Conservation (phyloP, 768 basidiomycete species). For the Exidia glandulosa region DNA sequence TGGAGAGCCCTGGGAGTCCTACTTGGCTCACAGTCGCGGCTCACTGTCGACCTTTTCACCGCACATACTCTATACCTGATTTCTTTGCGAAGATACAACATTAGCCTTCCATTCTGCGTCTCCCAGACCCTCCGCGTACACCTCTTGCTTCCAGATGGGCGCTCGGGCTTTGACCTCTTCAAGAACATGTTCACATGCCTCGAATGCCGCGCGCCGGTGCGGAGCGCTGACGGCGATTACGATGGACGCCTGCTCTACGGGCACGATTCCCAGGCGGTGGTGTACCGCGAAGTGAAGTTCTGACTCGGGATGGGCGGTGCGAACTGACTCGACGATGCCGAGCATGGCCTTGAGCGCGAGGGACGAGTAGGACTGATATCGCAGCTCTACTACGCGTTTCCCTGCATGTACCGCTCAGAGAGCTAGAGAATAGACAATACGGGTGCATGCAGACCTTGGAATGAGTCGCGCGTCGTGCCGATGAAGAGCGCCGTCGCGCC, state of each 20-base stretch:
- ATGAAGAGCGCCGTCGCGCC: slow-evolving; percentile 72
- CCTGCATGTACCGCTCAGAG: slow-evolving; percentile 28
- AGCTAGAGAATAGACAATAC: background rate
- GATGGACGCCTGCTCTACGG: slow-evolving; percentile 71
- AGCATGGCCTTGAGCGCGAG: slow-evolving; percentile 70
- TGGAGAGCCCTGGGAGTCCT: too few relatives aligned
- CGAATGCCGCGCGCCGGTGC: slow-evolving; percentile 73
- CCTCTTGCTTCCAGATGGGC: slow-evolving; percentile 90
- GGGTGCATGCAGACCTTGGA: slow-evolving; percentile 40
- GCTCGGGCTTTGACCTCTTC: slow-evolving; percentile 75
- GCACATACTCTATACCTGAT: too few relatives aligned
- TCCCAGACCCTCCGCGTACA: slow-evolving; percentile 54
- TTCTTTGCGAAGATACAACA: too few relatives aligned
- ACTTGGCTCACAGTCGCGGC: too few relatives aligned
- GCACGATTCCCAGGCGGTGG: slow-evolving; percentile 69
- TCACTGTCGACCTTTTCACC: too few relatives aligned
- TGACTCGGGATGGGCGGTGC: slow-evolving; percentile 7
- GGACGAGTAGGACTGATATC: slow-evolving; percentile 77
- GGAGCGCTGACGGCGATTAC: slow-evolving; percentile 79
- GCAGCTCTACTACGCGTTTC: slow-evolving; percentile 57
- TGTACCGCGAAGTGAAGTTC: slow-evolving; percentile 52
- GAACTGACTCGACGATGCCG: slow-evolving; percentile 41
- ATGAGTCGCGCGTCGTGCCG: slow-evolving; percentile 78
- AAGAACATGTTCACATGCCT: slow-evolving; percentile 70
- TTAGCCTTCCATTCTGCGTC: slow-evolving; percentile 66